Evolutionary conservation across 768 basidiomycete species (phyloP).

Genomic region (Podaxis sp.): DNA sequence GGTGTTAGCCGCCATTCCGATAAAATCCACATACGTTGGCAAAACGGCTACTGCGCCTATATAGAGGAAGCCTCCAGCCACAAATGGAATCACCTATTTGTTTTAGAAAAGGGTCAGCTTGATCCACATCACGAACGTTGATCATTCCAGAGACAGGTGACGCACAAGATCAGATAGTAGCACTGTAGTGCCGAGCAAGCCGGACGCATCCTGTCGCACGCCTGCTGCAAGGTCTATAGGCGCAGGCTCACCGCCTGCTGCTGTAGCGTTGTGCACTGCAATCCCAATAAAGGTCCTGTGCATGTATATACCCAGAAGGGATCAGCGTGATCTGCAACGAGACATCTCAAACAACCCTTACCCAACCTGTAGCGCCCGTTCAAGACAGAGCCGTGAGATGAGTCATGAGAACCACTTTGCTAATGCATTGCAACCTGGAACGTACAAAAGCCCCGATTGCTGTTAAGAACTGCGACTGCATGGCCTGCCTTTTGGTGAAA

Average conservation of each 20-base stretch:
- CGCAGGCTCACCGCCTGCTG: conserved; percentile 35
- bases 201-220: conserved; percentile 68
- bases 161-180: conserved; percentile 77
- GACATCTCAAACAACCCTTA: conserved; percentile 22
- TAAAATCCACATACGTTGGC: conserved; percentile 63
- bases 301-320: conserved; percentile 12
- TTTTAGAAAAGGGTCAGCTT: conserved; percentile 14
- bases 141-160: conserved; percentile 14
- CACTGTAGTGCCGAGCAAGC: conserved; percentile 81
- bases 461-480: conserved; percentile 91
- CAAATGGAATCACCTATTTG: conserved; percentile 80
- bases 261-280: conserved; percentile 71
- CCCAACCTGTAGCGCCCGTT: conserved; percentile 32
- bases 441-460: conserved; percentile 89
- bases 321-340: conserved; percentile 14
- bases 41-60: conserved; percentile 91
- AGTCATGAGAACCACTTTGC: conserved; percentile 15
- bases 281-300: conserved; percentile 84
- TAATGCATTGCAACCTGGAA: conserved; percentile 19
- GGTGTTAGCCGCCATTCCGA: neutral
- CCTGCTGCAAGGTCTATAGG: conserved; percentile 69
- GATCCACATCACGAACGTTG: conserved; percentile 17
- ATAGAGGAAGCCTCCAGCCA: conserved; percentile 89
- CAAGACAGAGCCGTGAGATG: conserved; percentile 16
- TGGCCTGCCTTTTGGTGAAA: conserved; percentile 86